Evolutionary conservation across 139 green algal genomes (phyloP), one percentile per base, ranked within the genome.

Genomic region (Nannochloris sp.): DNA sequence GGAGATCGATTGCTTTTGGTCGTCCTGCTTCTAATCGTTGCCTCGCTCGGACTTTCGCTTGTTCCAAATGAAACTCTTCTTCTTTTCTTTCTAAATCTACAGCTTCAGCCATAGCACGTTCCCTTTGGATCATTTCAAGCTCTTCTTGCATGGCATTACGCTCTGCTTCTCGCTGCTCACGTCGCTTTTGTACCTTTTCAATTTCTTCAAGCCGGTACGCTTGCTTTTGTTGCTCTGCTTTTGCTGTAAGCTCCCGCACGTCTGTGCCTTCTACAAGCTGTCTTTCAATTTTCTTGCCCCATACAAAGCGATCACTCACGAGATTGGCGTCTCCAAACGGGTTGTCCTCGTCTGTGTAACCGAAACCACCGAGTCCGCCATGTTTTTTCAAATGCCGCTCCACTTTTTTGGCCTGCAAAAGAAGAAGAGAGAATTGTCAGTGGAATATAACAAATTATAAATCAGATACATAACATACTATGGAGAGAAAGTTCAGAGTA

Each of bases 201-300:
- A 97, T 92, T 79, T 97, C 92, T 56, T 71, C 62, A 54, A 85
- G 33, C 19, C 86, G 83, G 25, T 90, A 72, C 29, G 73, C 54
- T 33, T 87, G 74, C 7, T 78, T 56, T 25, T 67, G 24, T 45
- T 58, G 59, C 69, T 93, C 84, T 1, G 81, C 82, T 23, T 75
- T 68, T 4, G 73, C 56, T 13, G 68, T 68, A 36, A 97, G 68
- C 10, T 96, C 86, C 29, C 44, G 64, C 12, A 86, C 46, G 60
- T 82, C 72, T 31, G 71, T 70, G 32, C 88, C 86, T 10, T 63
- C 56, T 12, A 58, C 38, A 10, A 95, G 37, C 36, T 92, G 56
- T 60, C 87, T 87, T 72, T 96, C 86, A 29, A 97, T 89, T 68
- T 97, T 97, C 74, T 97, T 97, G 47, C 68, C 64, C 92, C 92